Evolutionary conservation across 495 filamentous ascomycete species (phyloP), one percentile per base, ranked within the genome.

Genomic region (Penicillium herquei): DNA sequence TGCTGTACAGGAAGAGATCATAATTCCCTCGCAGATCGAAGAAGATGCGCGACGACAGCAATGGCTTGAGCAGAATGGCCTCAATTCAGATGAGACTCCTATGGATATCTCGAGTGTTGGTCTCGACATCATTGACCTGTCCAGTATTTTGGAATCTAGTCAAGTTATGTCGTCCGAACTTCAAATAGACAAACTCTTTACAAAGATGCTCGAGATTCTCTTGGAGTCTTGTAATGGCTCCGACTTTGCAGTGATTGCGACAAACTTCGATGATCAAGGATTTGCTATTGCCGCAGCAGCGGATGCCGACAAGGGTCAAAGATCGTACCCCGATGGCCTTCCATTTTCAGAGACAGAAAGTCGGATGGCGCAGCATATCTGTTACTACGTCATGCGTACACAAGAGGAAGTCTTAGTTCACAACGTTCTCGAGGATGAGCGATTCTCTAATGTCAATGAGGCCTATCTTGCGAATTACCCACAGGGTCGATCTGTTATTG

Each of bases 101-200:
- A 58, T 73, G 52, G 75, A 75, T 52, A 78, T 77, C 33, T 76
- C 74, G 33, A 72, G 76, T 26, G 73, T 77, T 44, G 76, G 75
- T 43, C 40, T 37, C 39, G 91, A 96, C 69, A 92, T 95, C 71
- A 89, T 96, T 50, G 92, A 96, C 67, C 68, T 96, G 50, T 85
- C 89, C 43, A 90, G 87, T 39, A 96, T 96, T 49, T 79, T 96
- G 9, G 86, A 91, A 62, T 92, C 88, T 13, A 93, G 87, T 41
- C 92, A 96, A 74, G 85, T 95, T 41, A 90, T 96, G 64, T 95
- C 91, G 11, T 95, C 90, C 30, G 90, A 95, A 52, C 77, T 96
- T 32, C 83, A 90, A 54, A 85, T 96, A 17, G 91, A 96, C 55
- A 84, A 86, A 48, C 83, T 96, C 7, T 74, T 96, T 39, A 84